Base-by-base conservation (phyloP, 805 yeast genomes). In the Candida maesae region DNA sequence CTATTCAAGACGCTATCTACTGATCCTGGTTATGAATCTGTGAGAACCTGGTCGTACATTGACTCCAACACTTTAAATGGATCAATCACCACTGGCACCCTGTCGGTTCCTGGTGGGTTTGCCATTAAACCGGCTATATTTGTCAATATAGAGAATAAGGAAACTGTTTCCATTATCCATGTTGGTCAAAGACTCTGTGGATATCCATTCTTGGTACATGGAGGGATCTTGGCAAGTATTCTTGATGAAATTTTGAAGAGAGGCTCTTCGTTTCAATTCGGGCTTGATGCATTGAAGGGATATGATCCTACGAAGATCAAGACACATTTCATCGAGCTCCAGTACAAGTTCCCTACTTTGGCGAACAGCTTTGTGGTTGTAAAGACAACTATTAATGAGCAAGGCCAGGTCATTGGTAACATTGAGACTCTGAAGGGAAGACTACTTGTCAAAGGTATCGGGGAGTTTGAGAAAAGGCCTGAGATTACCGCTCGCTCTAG, bases 151-250 rank as follows among this genome's bases (percentile, higher is more conserved):
- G 60, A 66, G 12, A 73, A 76, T 1, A 70, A 72, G 38, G 84
- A 84, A 50, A 73, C 82, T 0, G 70, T 84, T 2, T 74, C 87
- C 0, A 71, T 88, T 6, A 68, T 86, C 19, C 95, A 87, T 57
- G 70, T 84, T 38, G 96, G 97, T 0, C 78, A 81, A 55, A 74
- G 74, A 46, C 61, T 89, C 16, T 80, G 91, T 32, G 97, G 97
- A 1, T 89, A 83, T 58, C 97, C 96, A 2, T 81, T 86, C 52
- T 64, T 90, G 15, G 74, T 87, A 3, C 97, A 89, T 58, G 97
- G 97, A 4, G 97, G 97, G 0, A 76, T 90, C 21, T 59, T 89
- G 23, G 95, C 90, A 8, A 81, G 95, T 0, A 65, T 89, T 1
- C 64, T 88, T 40, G 93, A 87, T 55, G 95, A 89, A 51, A 72